A percentile compares a stretch with the other conserved stretches of the same genome.
Conservation (phyloP, 2,329 filamentous ascomycete genomes). For the Ceratocystis cubensis region DNA sequence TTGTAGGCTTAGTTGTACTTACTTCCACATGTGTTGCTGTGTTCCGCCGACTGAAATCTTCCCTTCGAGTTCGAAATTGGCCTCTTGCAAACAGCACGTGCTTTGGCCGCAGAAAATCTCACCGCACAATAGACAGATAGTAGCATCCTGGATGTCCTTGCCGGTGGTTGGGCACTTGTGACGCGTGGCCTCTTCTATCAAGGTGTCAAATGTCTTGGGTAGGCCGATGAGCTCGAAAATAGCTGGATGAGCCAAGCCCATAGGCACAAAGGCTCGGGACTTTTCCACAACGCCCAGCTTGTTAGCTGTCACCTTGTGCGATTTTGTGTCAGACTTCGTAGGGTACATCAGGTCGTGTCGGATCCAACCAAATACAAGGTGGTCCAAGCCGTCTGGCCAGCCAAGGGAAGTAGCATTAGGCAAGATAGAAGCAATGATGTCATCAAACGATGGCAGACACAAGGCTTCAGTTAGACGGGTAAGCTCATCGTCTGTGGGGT, state of each 20-base stretch:
- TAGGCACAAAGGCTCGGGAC: slow-evolving; percentile 26
- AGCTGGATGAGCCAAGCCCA: slow-evolving; percentile 60
- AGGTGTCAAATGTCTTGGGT: slow-evolving; percentile 78
- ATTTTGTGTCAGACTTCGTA: slow-evolving; percentile 7
- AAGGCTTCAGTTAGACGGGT: slow-evolving; percentile 67
- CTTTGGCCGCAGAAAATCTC: slow-evolving; percentile 95
- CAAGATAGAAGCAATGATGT: slow-evolving; percentile 55
- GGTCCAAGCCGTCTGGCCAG: slow-evolving; percentile 22
- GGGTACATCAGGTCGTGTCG: slow-evolving; percentile 43
- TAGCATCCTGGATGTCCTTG: slow-evolving; percentile 81
- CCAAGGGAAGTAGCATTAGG: slow-evolving; percentile 29
- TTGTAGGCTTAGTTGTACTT: slow-evolving; percentile 30
- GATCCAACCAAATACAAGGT: slow-evolving; percentile 58
- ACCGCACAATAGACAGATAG: slow-evolving; percentile 86
- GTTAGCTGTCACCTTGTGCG: neutral
- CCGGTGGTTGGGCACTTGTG: slow-evolving; percentile 77
- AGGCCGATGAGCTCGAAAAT: slow-evolving; percentile 92
- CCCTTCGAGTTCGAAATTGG: slow-evolving; percentile 33
- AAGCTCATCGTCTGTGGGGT: slow-evolving; percentile 61
- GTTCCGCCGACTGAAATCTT: slow-evolving; percentile 58
- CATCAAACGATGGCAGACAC: slow-evolving; percentile 63
- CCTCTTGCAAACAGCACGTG: slow-evolving; percentile 69
- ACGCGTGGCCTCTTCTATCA: slow-evolving; percentile 84
- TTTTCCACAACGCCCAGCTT: slow-evolving; percentile 10
- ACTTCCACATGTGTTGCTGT: slow-evolving; percentile 82